These are phyloP conservation scores for Mycena chlorophos DNA, from an alignment of 768 basidiomycete genomes.

Conservation along the genomic window DNA sequence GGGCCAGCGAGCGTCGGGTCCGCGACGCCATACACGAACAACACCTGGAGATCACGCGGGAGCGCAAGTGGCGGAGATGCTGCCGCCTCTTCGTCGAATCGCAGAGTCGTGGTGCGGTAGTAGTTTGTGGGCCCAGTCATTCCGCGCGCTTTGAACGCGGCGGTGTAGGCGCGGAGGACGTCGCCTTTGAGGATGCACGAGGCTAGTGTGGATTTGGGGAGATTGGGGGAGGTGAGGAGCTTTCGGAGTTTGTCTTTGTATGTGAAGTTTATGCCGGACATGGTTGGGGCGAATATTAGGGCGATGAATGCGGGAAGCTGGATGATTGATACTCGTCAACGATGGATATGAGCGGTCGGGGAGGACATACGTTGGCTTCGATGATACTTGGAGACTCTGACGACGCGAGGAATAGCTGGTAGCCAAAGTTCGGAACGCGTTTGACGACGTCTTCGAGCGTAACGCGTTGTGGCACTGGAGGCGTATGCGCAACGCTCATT, in stretches of 20 bases:
- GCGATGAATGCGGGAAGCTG: slow-evolving; percentile 43
- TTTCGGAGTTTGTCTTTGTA: neutral
- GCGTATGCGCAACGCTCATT: slow-evolving; percentile 65
- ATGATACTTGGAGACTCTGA: slow-evolving; percentile 53
- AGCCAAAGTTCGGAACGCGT: slow-evolving; percentile 57
- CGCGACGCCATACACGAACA: slow-evolving; percentile 59
- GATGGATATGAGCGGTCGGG: slow-evolving; percentile 1
- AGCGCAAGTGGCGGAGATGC: slow-evolving; percentile 22
- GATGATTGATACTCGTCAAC: too few relatives aligned
- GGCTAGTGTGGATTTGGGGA: neutral
- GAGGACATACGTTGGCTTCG: slow-evolving; percentile 50
- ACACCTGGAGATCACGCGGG: slow-evolving; percentile 52
- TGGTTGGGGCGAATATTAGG: slow-evolving; percentile 26
- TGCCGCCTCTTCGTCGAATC: slow-evolving; percentile 62
- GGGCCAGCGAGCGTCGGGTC: slow-evolving; percentile 50
- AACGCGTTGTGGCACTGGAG: slow-evolving; percentile 51
- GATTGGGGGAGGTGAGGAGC: slow-evolving; percentile 13
- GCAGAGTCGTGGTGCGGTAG: slow-evolving; percentile 60
- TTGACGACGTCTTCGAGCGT: slow-evolving; percentile 53
- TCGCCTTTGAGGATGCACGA: slow-evolving; percentile 7
- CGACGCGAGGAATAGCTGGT: slow-evolving; percentile 67
- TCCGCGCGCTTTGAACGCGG: slow-evolving; percentile 43
- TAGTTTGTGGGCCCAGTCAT: slow-evolving; percentile 79
- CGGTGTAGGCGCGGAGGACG: slow-evolving; percentile 11
- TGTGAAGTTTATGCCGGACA: slow-evolving; percentile 3